Conservation (phyloP, 2,329 filamentous ascomycete species). For the Fusarium sp. region DNA sequence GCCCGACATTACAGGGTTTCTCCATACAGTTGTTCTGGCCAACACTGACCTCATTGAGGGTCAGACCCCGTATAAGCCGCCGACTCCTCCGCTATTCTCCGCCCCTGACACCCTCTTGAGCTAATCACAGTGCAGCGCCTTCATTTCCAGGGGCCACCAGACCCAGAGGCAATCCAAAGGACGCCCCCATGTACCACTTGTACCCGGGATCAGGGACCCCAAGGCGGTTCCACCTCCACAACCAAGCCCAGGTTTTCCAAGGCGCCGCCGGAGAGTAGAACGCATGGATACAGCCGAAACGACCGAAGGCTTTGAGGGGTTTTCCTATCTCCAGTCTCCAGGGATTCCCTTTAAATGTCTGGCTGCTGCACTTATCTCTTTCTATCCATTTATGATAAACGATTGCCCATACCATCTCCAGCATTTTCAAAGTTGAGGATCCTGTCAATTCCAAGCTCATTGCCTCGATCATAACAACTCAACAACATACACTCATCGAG, state of each 20-base stretch:
- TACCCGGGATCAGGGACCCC: slow-evolving; percentile 23
- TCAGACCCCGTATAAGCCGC: slow-evolving; percentile 34
- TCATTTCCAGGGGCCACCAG: slow-evolving; percentile 7
- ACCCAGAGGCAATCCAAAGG: slow-evolving; percentile 11
- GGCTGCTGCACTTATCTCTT: slow-evolving; percentile 24
- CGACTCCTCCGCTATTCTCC: slow-evolving; percentile 38
- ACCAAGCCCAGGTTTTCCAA: slow-evolving; percentile 38
- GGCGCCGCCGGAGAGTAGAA: slow-evolving; percentile 29
- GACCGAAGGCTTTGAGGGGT: slow-evolving; percentile 42
- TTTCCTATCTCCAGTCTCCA: slow-evolving; percentile 34
- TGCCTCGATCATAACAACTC: neutral
- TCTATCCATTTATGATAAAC: slow-evolving; percentile 18
- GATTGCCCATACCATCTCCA: slow-evolving; percentile 12
- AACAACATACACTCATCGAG: slow-evolving; percentile 5
- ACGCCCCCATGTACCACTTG: slow-evolving; percentile 23
- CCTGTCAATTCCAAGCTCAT: slow-evolving; percentile 12
- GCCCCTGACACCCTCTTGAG: neutral
- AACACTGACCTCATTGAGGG: slow-evolving; percentile 40
- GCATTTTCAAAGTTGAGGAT: slow-evolving; percentile 5
- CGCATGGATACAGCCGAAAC: slow-evolving; percentile 37
- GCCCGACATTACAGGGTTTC: slow-evolving; percentile 36
- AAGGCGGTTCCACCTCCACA: slow-evolving; percentile 33
- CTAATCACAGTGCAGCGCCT: slow-evolving; percentile 12
- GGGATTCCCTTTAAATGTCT: slow-evolving; percentile 35
- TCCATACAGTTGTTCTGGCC: slow-evolving; percentile 37